Evolutionary conservation across 306 rosid genomes (phyloP).

Genomic region (Dryas alaskensis): DNA sequence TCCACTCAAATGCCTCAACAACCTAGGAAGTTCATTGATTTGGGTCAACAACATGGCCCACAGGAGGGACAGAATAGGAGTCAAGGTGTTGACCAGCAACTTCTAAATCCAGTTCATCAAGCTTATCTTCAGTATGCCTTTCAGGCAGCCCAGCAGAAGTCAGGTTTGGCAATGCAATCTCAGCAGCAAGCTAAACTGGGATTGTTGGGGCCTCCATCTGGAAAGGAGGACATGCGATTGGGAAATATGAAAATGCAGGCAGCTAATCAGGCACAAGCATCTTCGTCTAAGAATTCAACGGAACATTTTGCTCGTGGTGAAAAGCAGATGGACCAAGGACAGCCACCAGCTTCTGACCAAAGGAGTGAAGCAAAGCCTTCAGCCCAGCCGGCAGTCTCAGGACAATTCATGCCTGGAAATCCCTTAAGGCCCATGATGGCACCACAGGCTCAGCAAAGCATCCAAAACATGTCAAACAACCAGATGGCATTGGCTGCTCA

Average conservation of each 20-base stretch:
- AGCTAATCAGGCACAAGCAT: constrained; percentile 57
- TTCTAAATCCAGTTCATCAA: constrained; percentile 64
- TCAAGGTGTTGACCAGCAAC: constrained; percentile 78
- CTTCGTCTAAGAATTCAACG: constrained; percentile 53
- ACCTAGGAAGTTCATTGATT: constrained; percentile 62
- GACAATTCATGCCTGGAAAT: constrained; percentile 65
- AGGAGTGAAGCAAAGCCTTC: constrained; percentile 63
- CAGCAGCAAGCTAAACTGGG: constrained; percentile 85
- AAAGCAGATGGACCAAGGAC: constrained; percentile 71
- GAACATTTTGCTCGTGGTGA: constrained; percentile 74
- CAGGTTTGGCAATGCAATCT: constrained; percentile 72
- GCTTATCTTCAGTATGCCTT: constrained; percentile 82
- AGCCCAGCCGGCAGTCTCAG: constrained; percentile 46
- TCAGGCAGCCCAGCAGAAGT: constrained; percentile 75
- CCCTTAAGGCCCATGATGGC: constrained; percentile 59
- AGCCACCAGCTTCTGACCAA: constrained; percentile 57
- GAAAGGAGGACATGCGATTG: constrained; percentile 71
- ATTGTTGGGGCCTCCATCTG: constrained; percentile 53
- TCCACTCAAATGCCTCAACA: constrained; percentile 75
- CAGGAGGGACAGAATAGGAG: constrained; percentile 68
- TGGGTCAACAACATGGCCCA: constrained; percentile 66
- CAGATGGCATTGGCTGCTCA: constrained; percentile 65
- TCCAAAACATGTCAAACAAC: constrained; percentile 56
- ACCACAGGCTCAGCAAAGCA: constrained; percentile 54
- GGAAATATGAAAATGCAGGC: constrained; percentile 76